These are phyloP conservation scores for Hordeum marinum DNA, from an alignment of 176 grass and related monocot genomes.

Conservation along the genomic window DNA sequence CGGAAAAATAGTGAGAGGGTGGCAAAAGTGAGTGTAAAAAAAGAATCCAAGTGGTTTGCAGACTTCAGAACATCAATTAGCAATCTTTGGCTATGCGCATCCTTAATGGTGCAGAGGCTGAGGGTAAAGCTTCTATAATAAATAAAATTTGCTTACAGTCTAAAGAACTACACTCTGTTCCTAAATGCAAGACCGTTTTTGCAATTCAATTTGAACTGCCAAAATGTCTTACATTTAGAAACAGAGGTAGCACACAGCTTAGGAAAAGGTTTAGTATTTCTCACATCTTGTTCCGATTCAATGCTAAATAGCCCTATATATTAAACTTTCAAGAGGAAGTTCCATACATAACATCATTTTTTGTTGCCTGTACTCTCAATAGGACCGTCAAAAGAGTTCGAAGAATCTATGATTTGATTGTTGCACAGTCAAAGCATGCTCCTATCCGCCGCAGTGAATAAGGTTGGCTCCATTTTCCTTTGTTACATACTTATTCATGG, in stretches of 20 bases:
- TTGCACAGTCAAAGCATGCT: conserved; percentile 4
- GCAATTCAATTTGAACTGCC: no score
- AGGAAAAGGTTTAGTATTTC: not conserved
- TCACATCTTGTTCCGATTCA: not conserved
- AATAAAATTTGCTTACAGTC: not conserved
- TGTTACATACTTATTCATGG: not conserved
- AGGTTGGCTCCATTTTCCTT: not conserved
- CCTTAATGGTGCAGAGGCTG: not conserved
- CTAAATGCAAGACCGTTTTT: no score
- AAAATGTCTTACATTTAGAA: no score
- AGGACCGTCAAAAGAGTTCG: not conserved
- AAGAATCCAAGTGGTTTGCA: not conserved
- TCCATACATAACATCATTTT: not conserved
- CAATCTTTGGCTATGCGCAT: not conserved
- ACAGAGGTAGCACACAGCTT: not conserved
- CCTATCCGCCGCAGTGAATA: not conserved
- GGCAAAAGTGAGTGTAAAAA: not conserved
- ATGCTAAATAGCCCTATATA: not conserved
- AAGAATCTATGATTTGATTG: not conserved
- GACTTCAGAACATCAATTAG: not conserved
- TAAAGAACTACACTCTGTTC: not conserved
- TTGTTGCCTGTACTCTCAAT: not conserved
- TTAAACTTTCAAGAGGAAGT: not conserved
- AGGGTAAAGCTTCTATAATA: not conserved
- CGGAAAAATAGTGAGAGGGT: not conserved